phyloP scores from a whole-genome alignment of 768 basidiomycete genomes.

The Nevesoporus exiguus region DNA sequence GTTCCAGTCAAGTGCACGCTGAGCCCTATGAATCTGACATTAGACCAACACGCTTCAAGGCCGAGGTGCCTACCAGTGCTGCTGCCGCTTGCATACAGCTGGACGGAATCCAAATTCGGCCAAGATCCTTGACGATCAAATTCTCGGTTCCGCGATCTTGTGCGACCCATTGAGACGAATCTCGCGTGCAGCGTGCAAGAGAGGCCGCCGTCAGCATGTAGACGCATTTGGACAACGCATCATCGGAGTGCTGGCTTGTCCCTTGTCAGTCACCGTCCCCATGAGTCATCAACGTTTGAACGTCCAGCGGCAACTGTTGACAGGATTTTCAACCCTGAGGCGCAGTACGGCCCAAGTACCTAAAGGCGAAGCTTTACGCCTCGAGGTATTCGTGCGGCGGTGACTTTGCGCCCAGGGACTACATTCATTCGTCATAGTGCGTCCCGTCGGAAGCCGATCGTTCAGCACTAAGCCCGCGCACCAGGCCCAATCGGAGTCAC shows the following conservation, averaged over 20 bases:
- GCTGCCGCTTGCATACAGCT: conserved; percentile 6
- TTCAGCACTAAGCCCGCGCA: conserved; percentile 21
- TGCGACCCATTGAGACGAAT: conserved; percentile 1
- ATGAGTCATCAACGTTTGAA: conserved; percentile 12
- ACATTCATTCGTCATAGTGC: conserved; percentile 28
- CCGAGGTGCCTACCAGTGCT: conserved; percentile 18
- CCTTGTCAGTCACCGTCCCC: conserved; percentile 14
- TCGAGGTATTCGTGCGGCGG: conserved; percentile 35
- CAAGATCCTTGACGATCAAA: conserved; percentile 21
- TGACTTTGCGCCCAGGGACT: conserved; percentile 27
- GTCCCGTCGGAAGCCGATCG: conserved; percentile 27
- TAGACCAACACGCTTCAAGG: conserved; percentile 22
- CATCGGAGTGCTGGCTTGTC: conserved; percentile 10
- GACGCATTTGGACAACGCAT: conserved; percentile 9
- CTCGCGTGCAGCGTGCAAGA: conserved; percentile 23
- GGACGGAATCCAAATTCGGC: conserved; percentile 12
- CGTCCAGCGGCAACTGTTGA: conserved; percentile 10
- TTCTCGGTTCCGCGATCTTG: conserved; percentile 29
- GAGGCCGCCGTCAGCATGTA: conserved; percentile 10
- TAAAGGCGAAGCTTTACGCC: conserved; percentile 26
- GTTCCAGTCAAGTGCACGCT: conserved; percentile 21
- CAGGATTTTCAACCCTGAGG: conserved; percentile 30
- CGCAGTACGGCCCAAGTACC: conserved; percentile 30
- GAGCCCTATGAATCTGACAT: conserved; percentile 25
- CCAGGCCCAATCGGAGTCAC: conserved; percentile 10